Percentiles rank a stretch among this genome's conserved stretches.
Evolutionary conservation across 768 basidiomycete species (phyloP).

Genomic region (Suillus luteus): DNA sequence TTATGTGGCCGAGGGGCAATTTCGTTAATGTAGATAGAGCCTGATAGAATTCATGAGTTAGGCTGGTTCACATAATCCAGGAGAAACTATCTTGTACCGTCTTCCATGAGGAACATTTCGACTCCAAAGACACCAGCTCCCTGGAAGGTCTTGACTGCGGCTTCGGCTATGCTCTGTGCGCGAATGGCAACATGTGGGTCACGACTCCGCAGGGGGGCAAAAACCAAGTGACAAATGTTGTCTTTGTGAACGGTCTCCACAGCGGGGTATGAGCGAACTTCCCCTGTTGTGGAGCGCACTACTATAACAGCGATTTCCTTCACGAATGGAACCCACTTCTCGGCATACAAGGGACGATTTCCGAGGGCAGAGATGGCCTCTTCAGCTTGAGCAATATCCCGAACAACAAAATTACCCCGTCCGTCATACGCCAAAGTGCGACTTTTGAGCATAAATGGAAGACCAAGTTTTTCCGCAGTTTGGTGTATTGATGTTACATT

Average conservation of each 20-base stretch:
- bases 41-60: constrained; percentile 39
- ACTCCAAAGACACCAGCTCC: constrained; percentile 97
- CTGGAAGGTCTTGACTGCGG: constrained; percentile 71
- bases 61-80: neutral
- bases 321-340: constrained; percentile 87
- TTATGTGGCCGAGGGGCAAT: constrained; percentile 98
- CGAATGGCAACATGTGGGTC: constrained; percentile 55
- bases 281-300: constrained; percentile 73
- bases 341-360: constrained; percentile 83
- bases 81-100: constrained; percentile 54
- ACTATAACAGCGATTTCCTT: constrained; percentile 98
- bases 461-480: constrained; percentile 62
- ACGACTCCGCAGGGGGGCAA: constrained; percentile 75
- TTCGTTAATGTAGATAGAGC: constrained; percentile 85
- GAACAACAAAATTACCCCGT: constrained; percentile 84
- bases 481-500: constrained; percentile 51
- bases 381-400: constrained; percentile 49
- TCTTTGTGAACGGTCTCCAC: constrained; percentile 96
- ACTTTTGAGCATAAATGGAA: constrained; percentile 95
- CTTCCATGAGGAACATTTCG: constrained; percentile 92
- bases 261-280: constrained; percentile 81
- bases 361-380: constrained; percentile 56
- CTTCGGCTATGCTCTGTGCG: constrained; percentile 76
- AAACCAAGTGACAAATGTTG: constrained; percentile 90
- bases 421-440: constrained; percentile 97